These are phyloP conservation scores for Lactuca saligna DNA, from an alignment of 129 eudicot species.

Conservation along the genomic window DNA sequence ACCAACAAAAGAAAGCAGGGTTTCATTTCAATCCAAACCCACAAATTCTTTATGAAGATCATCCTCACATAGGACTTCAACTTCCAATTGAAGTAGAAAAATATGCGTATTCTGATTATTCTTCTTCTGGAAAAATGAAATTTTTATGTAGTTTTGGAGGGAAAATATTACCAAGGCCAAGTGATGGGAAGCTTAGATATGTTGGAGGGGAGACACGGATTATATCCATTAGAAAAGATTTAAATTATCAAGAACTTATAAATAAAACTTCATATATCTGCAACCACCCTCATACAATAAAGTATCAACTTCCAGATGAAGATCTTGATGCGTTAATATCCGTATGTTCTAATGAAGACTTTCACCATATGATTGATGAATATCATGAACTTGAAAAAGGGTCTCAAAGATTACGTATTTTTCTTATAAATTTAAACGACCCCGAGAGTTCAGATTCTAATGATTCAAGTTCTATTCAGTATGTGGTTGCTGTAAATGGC, in stretches of 20 bases:
- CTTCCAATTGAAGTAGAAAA: slow-evolving; percentile 30
- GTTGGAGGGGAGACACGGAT: slow-evolving; percentile 88
- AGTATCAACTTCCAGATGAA: slow-evolving; percentile 79
- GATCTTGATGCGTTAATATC: slow-evolving; percentile 83
- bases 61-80: slow-evolving; percentile 8
- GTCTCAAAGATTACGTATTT: slow-evolving; percentile 55
- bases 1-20: slow-evolving; percentile 5
- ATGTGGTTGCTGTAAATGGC: slow-evolving; percentile 66
- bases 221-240: slow-evolving; percentile 53
- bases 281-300: slow-evolving; percentile 57
- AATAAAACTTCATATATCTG: slow-evolving; percentile 55
- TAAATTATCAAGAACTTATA: slow-evolving; percentile 52
- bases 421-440: slow-evolving; percentile 45
- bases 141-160: slow-evolving; percentile 89
- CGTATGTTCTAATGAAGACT: slow-evolving; percentile 76
- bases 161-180: slow-evolving; percentile 72
- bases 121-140: slow-evolving; percentile 41
- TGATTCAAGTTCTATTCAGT: slow-evolving; percentile 44
- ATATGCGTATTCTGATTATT: slow-evolving; percentile 19
- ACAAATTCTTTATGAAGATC: slow-evolving; percentile 39
- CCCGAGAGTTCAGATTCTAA: slow-evolving; percentile 38
- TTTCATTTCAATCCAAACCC: slow-evolving; percentile 31
- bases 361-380: slow-evolving; percentile 76
- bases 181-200: slow-evolving; percentile 79
- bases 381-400: slow-evolving; percentile 59